Evolutionary conservation across 805 yeast genomes (phyloP).

Genomic region (Starmerella cellae): DNA sequence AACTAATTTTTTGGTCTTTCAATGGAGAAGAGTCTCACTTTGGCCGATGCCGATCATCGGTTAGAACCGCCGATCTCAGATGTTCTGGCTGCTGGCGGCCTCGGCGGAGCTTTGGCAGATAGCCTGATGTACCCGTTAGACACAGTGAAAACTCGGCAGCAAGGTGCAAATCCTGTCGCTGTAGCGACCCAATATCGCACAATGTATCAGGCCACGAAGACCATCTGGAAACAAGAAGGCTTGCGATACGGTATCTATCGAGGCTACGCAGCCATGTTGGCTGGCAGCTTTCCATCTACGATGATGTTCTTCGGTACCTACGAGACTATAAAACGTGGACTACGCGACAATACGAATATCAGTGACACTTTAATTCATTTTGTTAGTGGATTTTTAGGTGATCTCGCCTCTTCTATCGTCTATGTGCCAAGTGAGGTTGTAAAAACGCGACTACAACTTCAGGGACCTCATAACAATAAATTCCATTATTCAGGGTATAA

Average conservation of each 20-base stretch:
- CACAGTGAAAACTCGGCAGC: constrained; percentile 94
- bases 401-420: constrained; percentile 70
- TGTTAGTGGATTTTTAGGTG: constrained; percentile 86
- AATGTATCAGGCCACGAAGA: constrained; percentile 61
- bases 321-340: constrained; percentile 59
- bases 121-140: constrained; percentile 89
- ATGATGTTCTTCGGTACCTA: constrained; percentile 89
- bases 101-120: constrained; percentile 91
- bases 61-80: constrained; percentile 19
- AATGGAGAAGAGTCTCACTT: not conserved
- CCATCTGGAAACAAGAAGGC: constrained; percentile 78
- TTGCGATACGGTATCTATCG: constrained; percentile 71
- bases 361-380: constrained; percentile 75
- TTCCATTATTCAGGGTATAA: constrained; percentile 74
- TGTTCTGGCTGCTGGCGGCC: constrained; percentile 69
- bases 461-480: constrained; percentile 74
- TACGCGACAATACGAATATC: constrained; percentile 48
- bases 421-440: constrained; percentile 94
- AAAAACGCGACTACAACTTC: constrained; percentile 84
- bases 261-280: constrained; percentile 82
- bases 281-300: constrained; percentile 82
- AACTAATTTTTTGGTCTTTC: no score
- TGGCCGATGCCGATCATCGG: not conserved
- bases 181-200: constrained; percentile 43
- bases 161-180: constrained; percentile 61